These are phyloP conservation scores for Cucumis melo DNA, from an alignment of 306 rosid genomes.

Conservation along the genomic window DNA sequence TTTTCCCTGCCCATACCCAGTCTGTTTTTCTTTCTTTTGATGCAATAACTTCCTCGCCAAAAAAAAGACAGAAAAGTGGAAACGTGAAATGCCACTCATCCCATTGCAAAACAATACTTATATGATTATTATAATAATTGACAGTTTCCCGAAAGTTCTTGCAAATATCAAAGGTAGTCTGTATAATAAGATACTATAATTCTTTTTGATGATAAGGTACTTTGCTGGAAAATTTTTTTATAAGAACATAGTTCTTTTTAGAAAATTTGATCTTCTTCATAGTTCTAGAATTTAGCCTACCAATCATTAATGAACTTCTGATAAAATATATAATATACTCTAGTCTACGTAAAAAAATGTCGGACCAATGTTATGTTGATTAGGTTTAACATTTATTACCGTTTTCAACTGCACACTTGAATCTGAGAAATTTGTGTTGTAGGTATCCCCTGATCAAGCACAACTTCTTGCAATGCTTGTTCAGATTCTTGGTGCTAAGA, in stretches of 20 bases:
- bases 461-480: slow-evolving; percentile 90
- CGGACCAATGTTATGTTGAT: neutral
- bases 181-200: neutral
- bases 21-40: neutral
- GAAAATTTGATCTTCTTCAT: neutral
- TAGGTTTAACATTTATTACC: neutral
- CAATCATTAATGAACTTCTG: neutral
- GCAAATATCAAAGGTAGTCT: neutral
- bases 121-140: neutral
- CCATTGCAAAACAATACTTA: neutral
- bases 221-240: neutral
- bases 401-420: neutral
- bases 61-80: neutral
- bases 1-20: neutral
- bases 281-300: neutral
- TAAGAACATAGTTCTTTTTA: neutral
- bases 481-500: slow-evolving; percentile 80
- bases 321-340: neutral
- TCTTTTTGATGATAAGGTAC: neutral
- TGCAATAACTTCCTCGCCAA: neutral
- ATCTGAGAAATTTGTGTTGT: slow-evolving; percentile 12
- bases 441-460: slow-evolving; percentile 98
- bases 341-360: neutral
- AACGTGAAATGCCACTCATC: neutral
- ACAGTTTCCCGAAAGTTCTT: neutral